These are phyloP conservation scores for Asterophora parasitica DNA, from an alignment of 768 basidiomycete species.

Conservation along the genomic window DNA sequence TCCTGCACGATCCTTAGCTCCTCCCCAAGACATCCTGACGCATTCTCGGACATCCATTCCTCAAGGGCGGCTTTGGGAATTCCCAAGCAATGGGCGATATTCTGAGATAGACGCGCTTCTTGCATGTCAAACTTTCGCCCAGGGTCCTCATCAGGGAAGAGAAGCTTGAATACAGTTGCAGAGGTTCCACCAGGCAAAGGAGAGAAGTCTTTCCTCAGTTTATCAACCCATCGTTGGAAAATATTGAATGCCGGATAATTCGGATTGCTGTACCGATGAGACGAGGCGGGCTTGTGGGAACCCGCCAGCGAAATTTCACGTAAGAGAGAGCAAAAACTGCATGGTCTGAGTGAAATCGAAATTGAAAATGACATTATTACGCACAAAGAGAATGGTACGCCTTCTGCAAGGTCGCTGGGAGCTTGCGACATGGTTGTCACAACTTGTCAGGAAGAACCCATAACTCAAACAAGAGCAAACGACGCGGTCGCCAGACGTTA, in stretches of 20 bases:
- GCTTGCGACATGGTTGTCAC: slow-evolving; percentile 12
- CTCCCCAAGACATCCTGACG: slow-evolving; percentile 65
- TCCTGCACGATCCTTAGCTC: slow-evolving; percentile 50
- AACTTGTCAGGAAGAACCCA: not conserved
- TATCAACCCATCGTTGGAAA: slow-evolving; percentile 40
- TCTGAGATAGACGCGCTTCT: slow-evolving; percentile 52
- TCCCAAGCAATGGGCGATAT: slow-evolving; percentile 47
- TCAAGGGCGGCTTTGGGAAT: slow-evolving; percentile 26
- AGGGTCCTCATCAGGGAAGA: slow-evolving; percentile 83
- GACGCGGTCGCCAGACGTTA: not conserved
- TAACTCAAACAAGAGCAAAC: slow-evolving; percentile 1
- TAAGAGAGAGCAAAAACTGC: slow-evolving; percentile 47
- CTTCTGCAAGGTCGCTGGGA: slow-evolving; percentile 10
- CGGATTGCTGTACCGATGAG: slow-evolving; percentile 15
- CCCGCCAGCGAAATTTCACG: slow-evolving; percentile 37
- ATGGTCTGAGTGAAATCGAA: slow-evolving; percentile 1
- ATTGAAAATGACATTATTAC: slow-evolving; percentile 1
- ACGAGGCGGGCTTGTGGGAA: slow-evolving; percentile 23
- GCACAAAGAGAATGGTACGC: slow-evolving; percentile 27
- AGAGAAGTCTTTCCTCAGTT: slow-evolving; percentile 35
- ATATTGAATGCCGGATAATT: slow-evolving; percentile 36
- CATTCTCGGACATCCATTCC: slow-evolving; percentile 36
- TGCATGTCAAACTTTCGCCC: slow-evolving; percentile 69
- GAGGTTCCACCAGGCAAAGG: slow-evolving; percentile 53
- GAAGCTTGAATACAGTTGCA: slow-evolving; percentile 57